A percentile compares a stretch with the other conserved stretches of the same genome.
Conservation (phyloP, 1,139 yeast species). For the Hyphopichia buzzinii region DNA sequence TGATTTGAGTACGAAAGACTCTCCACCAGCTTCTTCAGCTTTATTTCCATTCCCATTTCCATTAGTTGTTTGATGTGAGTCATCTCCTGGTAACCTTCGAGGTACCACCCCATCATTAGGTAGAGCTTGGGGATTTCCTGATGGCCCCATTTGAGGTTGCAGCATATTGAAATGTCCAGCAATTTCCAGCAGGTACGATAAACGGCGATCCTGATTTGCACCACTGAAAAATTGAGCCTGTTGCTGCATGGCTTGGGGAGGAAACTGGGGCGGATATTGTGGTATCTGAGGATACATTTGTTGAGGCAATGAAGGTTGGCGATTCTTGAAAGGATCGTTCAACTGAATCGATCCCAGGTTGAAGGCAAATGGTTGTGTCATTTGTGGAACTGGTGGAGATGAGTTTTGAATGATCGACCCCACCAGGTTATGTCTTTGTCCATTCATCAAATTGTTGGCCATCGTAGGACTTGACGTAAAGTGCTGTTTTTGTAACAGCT, state of each 20-base stretch:
- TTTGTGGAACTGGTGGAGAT: not conserved
- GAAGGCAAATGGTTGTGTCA: not conserved
- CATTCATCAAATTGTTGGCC: not conserved
- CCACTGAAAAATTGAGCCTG: not conserved
- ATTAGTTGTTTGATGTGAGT: too few relatives aligned
- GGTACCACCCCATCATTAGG: not conserved
- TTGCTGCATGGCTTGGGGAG: not conserved
- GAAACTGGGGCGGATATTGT: slow-evolving; percentile 1
- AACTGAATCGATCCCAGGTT: slow-evolving; percentile 1
- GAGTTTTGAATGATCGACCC: not conserved
- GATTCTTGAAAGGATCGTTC: slow-evolving; percentile 6
- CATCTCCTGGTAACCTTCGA: not conserved
- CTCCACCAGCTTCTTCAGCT: slow-evolving; percentile 16
- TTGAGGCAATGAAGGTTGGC: not conserved
- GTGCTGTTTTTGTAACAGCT: slow-evolving; percentile 4
- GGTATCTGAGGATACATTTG: not conserved
- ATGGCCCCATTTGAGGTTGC: slow-evolving; percentile 8
- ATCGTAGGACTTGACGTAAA: slow-evolving; percentile 3
- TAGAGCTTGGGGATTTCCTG: slow-evolving; percentile 1
- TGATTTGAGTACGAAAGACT: slow-evolving; percentile 39
- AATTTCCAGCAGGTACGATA: not conserved
- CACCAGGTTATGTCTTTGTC: not conserved
- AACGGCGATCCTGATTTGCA: not conserved
- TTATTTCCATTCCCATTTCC: slow-evolving; percentile 8
- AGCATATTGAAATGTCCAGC: not conserved